Conservation (phyloP, 441 rosid species). For the Jatropha podagrica region DNA sequence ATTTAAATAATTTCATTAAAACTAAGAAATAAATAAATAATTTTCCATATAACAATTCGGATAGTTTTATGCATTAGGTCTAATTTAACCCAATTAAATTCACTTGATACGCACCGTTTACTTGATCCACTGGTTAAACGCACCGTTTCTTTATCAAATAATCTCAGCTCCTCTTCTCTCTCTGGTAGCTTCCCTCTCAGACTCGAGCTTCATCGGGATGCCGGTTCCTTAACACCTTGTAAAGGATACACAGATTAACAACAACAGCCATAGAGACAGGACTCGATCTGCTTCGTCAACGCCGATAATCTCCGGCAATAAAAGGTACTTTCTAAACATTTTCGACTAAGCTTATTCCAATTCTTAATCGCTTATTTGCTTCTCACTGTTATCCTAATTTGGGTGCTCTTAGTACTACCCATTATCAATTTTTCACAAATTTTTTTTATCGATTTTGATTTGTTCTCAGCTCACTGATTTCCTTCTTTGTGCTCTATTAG, state of each 20-base stretch:
- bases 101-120: too few species aligned
- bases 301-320: slow-evolving; percentile 19
- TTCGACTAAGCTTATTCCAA: slow-evolving; percentile 5
- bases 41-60: too few species aligned
- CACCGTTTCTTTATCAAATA: too few species aligned
- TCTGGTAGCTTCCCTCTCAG: too few species aligned
- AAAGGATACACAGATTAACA: not conserved
- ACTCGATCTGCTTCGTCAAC: slow-evolving; percentile 27
- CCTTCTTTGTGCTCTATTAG: not conserved
- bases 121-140: too few species aligned
- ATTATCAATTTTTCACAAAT: not conserved
- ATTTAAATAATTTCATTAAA: too few species aligned
- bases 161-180: too few species aligned
- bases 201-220: not conserved
- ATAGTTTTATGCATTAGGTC: too few species aligned
- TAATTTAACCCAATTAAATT: too few species aligned
- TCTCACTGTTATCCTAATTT: slow-evolving; percentile 5
- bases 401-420: not conserved
- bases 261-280: slow-evolving; percentile 15
- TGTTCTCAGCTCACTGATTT: slow-evolving; percentile 23
- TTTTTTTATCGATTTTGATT: not conserved
- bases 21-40: too few species aligned
- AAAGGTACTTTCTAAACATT: slow-evolving; percentile 5
- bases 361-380: not conserved
- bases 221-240: slow-evolving; percentile 17